Evolutionary conservation across 2,329 filamentous ascomycete genomes (phyloP), one percentile per base, ranked within the genome.

Genomic region (Ceratocystis albifundus): DNA sequence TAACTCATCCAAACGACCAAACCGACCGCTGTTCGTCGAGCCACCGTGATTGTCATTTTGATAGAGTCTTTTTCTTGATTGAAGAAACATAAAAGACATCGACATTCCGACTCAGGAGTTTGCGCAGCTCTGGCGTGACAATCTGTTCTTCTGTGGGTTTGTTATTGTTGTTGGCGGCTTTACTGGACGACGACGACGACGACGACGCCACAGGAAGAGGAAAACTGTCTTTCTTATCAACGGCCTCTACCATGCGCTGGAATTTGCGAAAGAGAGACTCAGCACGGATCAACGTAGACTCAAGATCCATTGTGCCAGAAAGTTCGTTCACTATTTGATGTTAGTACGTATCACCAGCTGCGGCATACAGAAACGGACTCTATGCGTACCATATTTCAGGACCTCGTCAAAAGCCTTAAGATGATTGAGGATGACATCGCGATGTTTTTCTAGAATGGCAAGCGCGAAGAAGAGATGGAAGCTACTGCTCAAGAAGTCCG

Each of bases 401-500:
- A 99, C 90, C 75, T 99, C 95, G 70, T 99, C 94, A 76, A 99
- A 99, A 71, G 93, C 89, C 73, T 90, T 84, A 30, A 99, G 78
- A 75, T 99, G 94, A 66, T 88, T 85, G 87, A 99, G 96, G 69
- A 99, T 97, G 12, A 97, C 88, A 72, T 93, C 88, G n/a, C 93
- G 80, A 72, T 97, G 94, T 77, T 95, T 96, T 75, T 99, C 94
- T 28, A 99, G 76, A 48, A 99, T 96, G 0, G 94, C 93, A 53
- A 99, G 77, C 0, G 95, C 94, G 69, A 99, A 82, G 73, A 99
- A 99, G 15, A 99, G 79, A 73, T 97, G 94, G 76, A 97, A 99
- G 73, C 89, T 91, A 71, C 89, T 89, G 72, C 84, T 92, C 68
- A 90, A 76, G 71, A 88, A 94, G 74, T 99, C 94, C 1, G 94